Evolutionary conservation across 108 stramenopile species (phyloP), one percentile per base, ranked within the genome.

Genomic region (Cyclostephanos tholiformis): DNA sequence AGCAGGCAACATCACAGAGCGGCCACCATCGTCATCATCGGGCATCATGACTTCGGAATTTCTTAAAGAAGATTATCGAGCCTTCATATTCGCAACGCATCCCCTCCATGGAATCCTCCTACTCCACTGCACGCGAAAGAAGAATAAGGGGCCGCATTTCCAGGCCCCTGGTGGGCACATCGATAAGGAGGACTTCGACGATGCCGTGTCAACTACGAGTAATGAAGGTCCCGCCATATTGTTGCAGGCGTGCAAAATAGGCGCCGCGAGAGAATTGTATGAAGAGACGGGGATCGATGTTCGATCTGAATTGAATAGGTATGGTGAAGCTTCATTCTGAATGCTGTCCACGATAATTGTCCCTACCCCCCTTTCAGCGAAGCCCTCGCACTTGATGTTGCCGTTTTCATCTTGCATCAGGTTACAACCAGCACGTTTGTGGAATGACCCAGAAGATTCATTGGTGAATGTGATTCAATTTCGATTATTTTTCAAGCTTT

Each of bases 211-310:
- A 36, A 67, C 10, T 22, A 50, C 19, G 36, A 46, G 44, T 46
- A 46, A 49, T 6, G 52, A 63, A 58, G 52, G 22, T 4, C 32
- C 71, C 16, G 51, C 50, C 58, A 77, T 84, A 58, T 51, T 95
- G 0, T 39, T 82, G 25, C 30, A 62, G 10, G 94, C 90, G n/a
- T 88, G 82, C 35, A 84, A 82, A 74, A 75, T 76, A 26, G 94
- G 91, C 20, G 84, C 84, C 0, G 90, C 89, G 17, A 69, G 94
- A 72, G 92, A 93, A 69, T 39, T 95, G 8, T 95, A 63, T 62
- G 91, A 92, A 79, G 94, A 95, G 69, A 95, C 94, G 9, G 87
- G 88, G 2, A 82, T 95, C 6, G 90, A 95, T 80, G 44, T 90
- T 27, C 65, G 89, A 23, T 58, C 53, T 53, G 52, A 32, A 41